Evolutionary conservation across 805 yeast species (phyloP).

Genomic region (Kodamaea restingae): DNA sequence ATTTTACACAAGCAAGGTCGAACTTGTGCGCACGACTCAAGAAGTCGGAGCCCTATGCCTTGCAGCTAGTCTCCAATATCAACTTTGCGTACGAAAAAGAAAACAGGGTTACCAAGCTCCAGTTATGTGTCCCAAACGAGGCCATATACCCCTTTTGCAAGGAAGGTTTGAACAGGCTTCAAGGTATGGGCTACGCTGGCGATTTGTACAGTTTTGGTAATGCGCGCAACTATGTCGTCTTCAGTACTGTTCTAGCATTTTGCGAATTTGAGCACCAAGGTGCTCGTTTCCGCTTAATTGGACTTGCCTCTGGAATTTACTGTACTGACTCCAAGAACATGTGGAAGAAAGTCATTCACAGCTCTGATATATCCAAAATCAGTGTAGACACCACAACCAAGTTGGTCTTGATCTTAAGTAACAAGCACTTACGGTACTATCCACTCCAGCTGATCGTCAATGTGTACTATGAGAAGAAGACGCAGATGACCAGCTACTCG

Average conservation of each 20-base stretch:
- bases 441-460: constrained; percentile 58
- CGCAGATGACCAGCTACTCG: constrained; percentile 43
- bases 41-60: constrained; percentile 50
- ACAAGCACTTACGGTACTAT: constrained; percentile 56
- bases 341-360: constrained; percentile 59
- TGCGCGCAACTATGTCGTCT: constrained; percentile 22
- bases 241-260: constrained; percentile 41
- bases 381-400: constrained; percentile 56
- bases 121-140: constrained; percentile 49
- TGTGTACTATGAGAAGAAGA: constrained; percentile 47
- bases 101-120: constrained; percentile 48
- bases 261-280: constrained; percentile 44
- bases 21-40: constrained; percentile 24
- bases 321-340: constrained; percentile 41
- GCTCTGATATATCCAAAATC: constrained; percentile 52
- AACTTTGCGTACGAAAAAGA: constrained; percentile 62
- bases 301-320: constrained; percentile 62
- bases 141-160: constrained; percentile 39
- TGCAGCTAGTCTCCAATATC: constrained; percentile 52
- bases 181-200: constrained; percentile 19
- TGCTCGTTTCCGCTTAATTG: constrained; percentile 49
- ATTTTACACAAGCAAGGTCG: constrained; percentile 47
- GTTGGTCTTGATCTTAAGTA: constrained; percentile 55
- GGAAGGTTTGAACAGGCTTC: constrained; percentile 20
- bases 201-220: constrained; percentile 23